Evolutionary conservation across 371 early-diverging fungal species (phyloP).

Genomic region (Haplosporangium sp.): DNA sequence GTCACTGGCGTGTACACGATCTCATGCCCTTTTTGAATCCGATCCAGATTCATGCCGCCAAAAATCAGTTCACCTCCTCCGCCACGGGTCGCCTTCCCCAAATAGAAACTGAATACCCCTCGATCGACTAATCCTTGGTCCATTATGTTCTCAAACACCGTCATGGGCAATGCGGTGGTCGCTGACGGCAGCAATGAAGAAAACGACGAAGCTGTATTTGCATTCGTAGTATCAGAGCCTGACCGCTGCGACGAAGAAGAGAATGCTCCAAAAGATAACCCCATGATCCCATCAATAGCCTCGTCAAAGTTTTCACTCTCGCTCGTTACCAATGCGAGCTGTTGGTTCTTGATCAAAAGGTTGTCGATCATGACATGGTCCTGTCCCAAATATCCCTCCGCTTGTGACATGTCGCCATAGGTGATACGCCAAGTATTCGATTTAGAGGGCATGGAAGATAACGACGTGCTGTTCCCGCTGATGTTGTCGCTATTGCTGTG

Average conservation of each 20-base stretch:
- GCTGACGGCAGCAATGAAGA: neutral
- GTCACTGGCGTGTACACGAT: constrained; percentile 56
- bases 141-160: constrained; percentile 33
- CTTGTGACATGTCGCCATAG: constrained; percentile 70
- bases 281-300: constrained; percentile 58
- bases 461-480: neutral
- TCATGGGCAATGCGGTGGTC: constrained; percentile 31
- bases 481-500: neutral
- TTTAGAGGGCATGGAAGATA: neutral
- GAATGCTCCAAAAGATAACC: constrained; percentile 58
- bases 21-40: constrained; percentile 7
- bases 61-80: constrained; percentile 30
- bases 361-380: constrained; percentile 60
- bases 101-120: constrained; percentile 58
- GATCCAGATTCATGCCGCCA: constrained; percentile 18
- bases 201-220: no score
- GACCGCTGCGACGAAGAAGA: constrained; percentile 5
- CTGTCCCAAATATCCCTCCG: constrained; percentile 60
- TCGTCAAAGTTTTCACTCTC: constrained; percentile 61
- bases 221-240: neutral
- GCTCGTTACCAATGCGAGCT: constrained; percentile 62
- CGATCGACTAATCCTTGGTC: constrained; percentile 38
- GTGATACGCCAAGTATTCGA: constrained; percentile 46
- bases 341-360: constrained; percentile 54
- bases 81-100: constrained; percentile 15